Base-by-base conservation (phyloP, 805 yeast genomes). In the Candida lessepsii region DNA sequence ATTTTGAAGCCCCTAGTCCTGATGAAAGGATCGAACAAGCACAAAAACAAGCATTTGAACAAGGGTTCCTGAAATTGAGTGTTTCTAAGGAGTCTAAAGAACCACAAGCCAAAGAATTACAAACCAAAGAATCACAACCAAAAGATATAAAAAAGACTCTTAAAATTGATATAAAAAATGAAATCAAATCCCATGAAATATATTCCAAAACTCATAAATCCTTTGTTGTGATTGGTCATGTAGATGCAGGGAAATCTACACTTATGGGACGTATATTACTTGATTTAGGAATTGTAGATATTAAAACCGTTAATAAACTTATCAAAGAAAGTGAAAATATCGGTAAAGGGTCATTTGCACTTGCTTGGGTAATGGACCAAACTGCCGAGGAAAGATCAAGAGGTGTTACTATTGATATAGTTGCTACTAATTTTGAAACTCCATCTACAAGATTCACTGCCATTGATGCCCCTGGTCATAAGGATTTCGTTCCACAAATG, bases 291-390 rank as follows among this genome's bases (percentile, higher is more conserved):
- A 79, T 80, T 2, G 80, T 86, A 4, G 84, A 81, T 51, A 73
- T 80, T 26, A 77, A 79, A 37, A 75, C 83, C 1, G 70, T 84
- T 9, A 77, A 80, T 51, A 82, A 79, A 50, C 65, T 79, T 39
- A 74, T 79, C 29, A 75, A 75, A 46, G 89, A 85, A 47, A 76
- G 86, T 23, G 81, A 78, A 27, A 73, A 70, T 33, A 67, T 73
- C 1, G 95, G 95, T 4, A 86, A 86, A 53, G 78, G 81, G 9
- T 84, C 91, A 4, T 86, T 86, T 63, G 86, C 91, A 4, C 67
- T 85, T 36, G 95, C 95, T 1, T 86, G 95, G 95, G 76, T 85
- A 27, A 70, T 86, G 79, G 95, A 86, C 58, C 90, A 84, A 56
- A 83, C 91, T 0, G 60, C 68, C 1, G 93, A 86, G 55, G 95